Conservation (phyloP, 768 basidiomycete species). For the Exsudoporus frostii region DNA sequence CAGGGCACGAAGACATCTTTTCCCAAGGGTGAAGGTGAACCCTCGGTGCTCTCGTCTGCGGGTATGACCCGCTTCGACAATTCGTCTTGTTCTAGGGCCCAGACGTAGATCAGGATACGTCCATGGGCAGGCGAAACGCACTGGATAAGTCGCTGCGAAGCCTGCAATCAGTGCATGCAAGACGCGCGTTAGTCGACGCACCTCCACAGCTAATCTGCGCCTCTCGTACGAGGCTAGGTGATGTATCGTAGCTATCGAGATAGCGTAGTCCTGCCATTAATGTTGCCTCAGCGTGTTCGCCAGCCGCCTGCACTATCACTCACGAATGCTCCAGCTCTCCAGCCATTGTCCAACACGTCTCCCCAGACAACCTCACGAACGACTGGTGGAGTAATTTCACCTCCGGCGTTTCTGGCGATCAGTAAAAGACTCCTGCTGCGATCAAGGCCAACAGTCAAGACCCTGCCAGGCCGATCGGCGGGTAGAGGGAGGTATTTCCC, state of each 20-base stretch:
- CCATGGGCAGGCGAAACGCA: slow-evolving; percentile 67
- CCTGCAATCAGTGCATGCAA: neutral
- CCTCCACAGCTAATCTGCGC: slow-evolving; percentile 71
- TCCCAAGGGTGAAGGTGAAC: slow-evolving; percentile 34
- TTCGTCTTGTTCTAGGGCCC: slow-evolving; percentile 93
- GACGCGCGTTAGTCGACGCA: slow-evolving; percentile 26
- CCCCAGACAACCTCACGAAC: slow-evolving; percentile 75
- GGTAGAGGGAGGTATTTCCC: slow-evolving; percentile 93
- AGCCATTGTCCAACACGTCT: slow-evolving; percentile 68
- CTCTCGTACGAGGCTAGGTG: slow-evolving; percentile 83
- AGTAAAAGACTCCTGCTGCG: slow-evolving; percentile 75
- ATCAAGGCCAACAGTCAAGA: slow-evolving; percentile 83
- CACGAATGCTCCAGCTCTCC: slow-evolving; percentile 82
- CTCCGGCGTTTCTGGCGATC: slow-evolving; percentile 67
- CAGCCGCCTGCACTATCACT: slow-evolving; percentile 27
- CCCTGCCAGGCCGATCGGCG: slow-evolving; percentile 50
- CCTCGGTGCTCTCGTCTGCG: slow-evolving; percentile 15
- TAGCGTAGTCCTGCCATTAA: slow-evolving; percentile 82
- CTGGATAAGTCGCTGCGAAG: slow-evolving; percentile 55
- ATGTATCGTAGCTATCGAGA: slow-evolving; percentile 97
- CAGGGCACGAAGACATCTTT: slow-evolving; percentile 91
- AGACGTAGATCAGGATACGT: slow-evolving; percentile 88
- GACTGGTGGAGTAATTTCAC: slow-evolving; percentile 18
- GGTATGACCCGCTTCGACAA: slow-evolving; percentile 71
- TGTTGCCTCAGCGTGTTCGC: neutral